A percentile compares a stretch with the other conserved stretches of the same genome.
These are phyloP conservation scores for Naegleria lovaniensis DNA, from an alignment of 208 protist genomes.

Conservation along the genomic window DNA sequence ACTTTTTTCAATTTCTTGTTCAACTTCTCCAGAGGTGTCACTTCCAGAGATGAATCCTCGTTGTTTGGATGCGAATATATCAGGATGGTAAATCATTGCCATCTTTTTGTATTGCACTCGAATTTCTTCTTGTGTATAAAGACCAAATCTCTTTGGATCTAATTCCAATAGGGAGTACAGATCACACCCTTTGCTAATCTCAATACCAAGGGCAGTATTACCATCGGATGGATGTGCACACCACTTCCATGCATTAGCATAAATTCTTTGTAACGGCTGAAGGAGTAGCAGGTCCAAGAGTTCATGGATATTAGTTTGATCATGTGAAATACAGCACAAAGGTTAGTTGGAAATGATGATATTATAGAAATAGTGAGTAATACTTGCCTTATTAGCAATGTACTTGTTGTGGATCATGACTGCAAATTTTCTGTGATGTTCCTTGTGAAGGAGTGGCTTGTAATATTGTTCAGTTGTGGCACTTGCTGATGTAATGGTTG, in stretches of 20 bases:
- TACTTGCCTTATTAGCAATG: background rate
- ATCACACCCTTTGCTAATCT: background rate
- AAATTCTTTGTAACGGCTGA: background rate
- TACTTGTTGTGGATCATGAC: background rate
- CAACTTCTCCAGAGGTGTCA: background rate
- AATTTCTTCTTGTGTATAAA: constrained; percentile 11
- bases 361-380: too few relatives aligned
- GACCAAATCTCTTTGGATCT: background rate
- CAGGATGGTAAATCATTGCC: background rate
- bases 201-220: background rate
- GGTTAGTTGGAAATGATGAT: too few relatives aligned
- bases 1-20: background rate
- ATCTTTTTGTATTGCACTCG: background rate
- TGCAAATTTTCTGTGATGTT: background rate
- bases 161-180: background rate
- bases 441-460: background rate
- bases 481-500: background rate
- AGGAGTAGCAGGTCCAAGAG: too few relatives aligned
- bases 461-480: background rate
- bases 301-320: too few relatives aligned
- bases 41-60: background rate
- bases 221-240: background rate
- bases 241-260: background rate
- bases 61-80: background rate
- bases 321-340: too few relatives aligned